Evolutionary conservation across 148 eudicot genomes (phyloP), one percentile per base, ranked within the genome.

Genomic region (Oxyria digyna): DNA sequence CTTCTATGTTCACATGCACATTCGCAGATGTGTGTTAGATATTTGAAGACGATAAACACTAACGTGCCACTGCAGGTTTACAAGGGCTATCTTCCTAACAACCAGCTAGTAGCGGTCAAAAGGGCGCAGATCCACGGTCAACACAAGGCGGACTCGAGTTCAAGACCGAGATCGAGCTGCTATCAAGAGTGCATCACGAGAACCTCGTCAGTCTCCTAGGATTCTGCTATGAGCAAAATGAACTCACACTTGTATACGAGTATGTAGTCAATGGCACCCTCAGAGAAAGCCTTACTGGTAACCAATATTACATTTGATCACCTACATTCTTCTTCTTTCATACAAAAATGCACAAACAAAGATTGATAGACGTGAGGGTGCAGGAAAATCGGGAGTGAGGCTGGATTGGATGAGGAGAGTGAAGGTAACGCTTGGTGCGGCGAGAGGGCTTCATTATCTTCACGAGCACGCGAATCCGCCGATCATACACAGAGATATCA

Each of bases 381-480:
- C 83, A 94, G 98, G 96, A 32, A 90, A 71, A 79, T 83, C 86
- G 33, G 92, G 97, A 62, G 81, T 94, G 41, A 75, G 79, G 76
- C 86, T 90, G 52, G 97, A 88, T 64, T 94, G 97, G 98, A 90
- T 80, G 77, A 82, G 96, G 77, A 82, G 98, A 73, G 78, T 94
- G 42, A 85, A 88, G 9, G 67, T 85, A 27, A 90, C 96, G 18
- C 80, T 94, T 52, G 97, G 97, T 79, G 81, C 97, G 49, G 98
- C 98, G 3, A 79, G 96, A 81, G 98, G 98, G 71, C 76, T 94
- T 67, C 76, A 94, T 40, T 94, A 94, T 73, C 85, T 94, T 50
- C 98, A 94, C 54, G 97, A 90, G 57, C 92, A 83, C 32, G 98
- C 97, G 1, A 80, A 83, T 69, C 98, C 98, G 38, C 97, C 98